A percentile compares a stretch with the other conserved stretches of the same genome.
These are phyloP conservation scores for Skeletonema tropicum DNA, from an alignment of 108 stramenopile species.

Conservation along the genomic window DNA sequence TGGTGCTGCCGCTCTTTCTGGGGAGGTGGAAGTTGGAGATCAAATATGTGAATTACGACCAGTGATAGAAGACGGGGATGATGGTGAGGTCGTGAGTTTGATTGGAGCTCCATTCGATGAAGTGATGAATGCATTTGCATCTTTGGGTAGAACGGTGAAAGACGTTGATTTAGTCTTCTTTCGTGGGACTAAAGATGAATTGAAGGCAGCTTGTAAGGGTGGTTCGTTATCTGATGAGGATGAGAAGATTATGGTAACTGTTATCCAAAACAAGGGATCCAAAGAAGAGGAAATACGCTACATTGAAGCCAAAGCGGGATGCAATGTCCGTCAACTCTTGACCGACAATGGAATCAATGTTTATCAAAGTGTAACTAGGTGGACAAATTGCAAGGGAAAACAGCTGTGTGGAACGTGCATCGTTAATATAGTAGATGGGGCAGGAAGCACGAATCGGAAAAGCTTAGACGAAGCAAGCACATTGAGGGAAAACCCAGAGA, in stretches of 20 bases:
- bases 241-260: slow-evolving; percentile 75
- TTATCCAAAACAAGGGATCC: slow-evolving; percentile 78
- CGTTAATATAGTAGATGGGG: slow-evolving; percentile 85
- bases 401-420: slow-evolving; percentile 97
- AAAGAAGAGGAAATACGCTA: slow-evolving; percentile 48
- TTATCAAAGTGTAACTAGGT: slow-evolving; percentile 90
- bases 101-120: slow-evolving; percentile 84
- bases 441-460: slow-evolving; percentile 76
- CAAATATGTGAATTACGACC: slow-evolving; percentile 84
- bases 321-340: slow-evolving; percentile 81
- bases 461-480: slow-evolving; percentile 91
- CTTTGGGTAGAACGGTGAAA: slow-evolving; percentile 56
- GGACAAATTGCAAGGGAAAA: slow-evolving; percentile 97
- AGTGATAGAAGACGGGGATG: slow-evolving; percentile 27
- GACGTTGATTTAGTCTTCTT: slow-evolving; percentile 91
- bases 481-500: slow-evolving; percentile 89
- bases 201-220: slow-evolving; percentile 66
- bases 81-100: slow-evolving; percentile 51
- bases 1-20: slow-evolving; percentile 74
- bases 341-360: slow-evolving; percentile 93
- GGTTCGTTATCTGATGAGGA: slow-evolving; percentile 1
- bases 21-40: slow-evolving; percentile 71
- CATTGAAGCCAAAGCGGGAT: slow-evolving; percentile 64
- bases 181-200: slow-evolving; percentile 85
- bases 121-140: slow-evolving; percentile 87